Conservation (phyloP, 192 early-diverging fungal species). For the Coemansia sp. region DNA sequence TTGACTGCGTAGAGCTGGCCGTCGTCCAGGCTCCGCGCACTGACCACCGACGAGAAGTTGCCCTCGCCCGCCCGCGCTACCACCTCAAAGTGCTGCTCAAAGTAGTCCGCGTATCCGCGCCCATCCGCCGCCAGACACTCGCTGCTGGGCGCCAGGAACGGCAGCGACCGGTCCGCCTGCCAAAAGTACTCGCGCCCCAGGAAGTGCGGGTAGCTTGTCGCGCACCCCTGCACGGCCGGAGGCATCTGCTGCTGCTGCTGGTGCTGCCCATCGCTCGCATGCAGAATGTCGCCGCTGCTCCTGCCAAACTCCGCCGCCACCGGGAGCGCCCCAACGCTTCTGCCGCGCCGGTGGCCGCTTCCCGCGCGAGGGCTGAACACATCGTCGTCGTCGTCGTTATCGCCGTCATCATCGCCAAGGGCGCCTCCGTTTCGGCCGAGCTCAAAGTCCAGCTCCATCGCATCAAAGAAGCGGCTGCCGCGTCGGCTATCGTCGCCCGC, state of each 20-base stretch:
- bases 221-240: slow-evolving; percentile 45
- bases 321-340: neutral
- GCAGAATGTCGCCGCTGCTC: neutral
- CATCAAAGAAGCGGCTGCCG: slow-evolving; percentile 9
- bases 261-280: slow-evolving; percentile 15
- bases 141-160: slow-evolving; percentile 35
- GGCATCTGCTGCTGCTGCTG: slow-evolving; percentile 56
- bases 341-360: slow-evolving; percentile 2
- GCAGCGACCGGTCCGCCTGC: slow-evolving; percentile 24
- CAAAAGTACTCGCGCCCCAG: slow-evolving; percentile 44
- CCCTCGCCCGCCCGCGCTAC: slow-evolving; percentile 71
- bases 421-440: slow-evolving; percentile 1
- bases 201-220: slow-evolving; percentile 54
- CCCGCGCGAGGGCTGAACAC: slow-evolving; percentile 22
- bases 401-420: slow-evolving; percentile 18
- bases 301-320: neutral
- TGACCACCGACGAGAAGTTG: slow-evolving; percentile 77
- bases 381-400: slow-evolving; percentile 24
- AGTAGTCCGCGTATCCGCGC: slow-evolving; percentile 60
- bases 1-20: slow-evolving; percentile 81
- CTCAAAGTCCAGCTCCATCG: slow-evolving; percentile 27
- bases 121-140: slow-evolving; percentile 42
- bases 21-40: slow-evolving; percentile 65
- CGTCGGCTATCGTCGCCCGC: neutral
- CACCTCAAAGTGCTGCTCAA: slow-evolving; percentile 70